Evolutionary conservation across 1,139 yeast genomes (phyloP).

Genomic region (Nakaseomyces nivariensis): DNA sequence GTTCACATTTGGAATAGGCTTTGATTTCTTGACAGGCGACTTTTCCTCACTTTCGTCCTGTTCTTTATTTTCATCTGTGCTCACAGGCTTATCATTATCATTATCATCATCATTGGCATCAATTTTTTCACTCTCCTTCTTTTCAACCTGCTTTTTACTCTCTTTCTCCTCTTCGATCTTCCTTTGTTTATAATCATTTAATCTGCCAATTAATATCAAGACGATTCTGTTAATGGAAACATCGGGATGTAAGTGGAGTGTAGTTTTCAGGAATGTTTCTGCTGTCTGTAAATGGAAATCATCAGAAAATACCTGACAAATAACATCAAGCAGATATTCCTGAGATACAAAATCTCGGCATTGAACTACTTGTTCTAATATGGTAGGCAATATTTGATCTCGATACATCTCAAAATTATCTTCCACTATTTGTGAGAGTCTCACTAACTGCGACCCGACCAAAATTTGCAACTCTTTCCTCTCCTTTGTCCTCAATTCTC

Average conservation of each 20-base stretch:
- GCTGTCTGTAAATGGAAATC: constrained; percentile 77
- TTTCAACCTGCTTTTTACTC: constrained; percentile 3
- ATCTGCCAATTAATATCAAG: constrained; percentile 60
- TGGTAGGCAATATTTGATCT: constrained; percentile 58
- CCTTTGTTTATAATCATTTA: constrained; percentile 47
- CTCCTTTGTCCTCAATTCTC: constrained; percentile 64
- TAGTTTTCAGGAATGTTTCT: constrained; percentile 53
- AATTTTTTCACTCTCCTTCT: not conserved
- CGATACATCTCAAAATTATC: constrained; percentile 50
- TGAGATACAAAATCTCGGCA: constrained; percentile 91
- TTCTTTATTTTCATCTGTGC: constrained; percentile 2
- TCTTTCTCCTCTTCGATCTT: constrained; percentile 23
- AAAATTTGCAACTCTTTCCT: constrained; percentile 82
- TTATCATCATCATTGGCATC: too few relatives aligned
- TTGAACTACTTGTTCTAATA: constrained; percentile 84
- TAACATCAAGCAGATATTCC: constrained; percentile 78
- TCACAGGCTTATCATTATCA: not conserved
- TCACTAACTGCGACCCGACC: constrained; percentile 85
- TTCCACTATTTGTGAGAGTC: constrained; percentile 79
- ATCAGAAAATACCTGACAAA: constrained; percentile 90
- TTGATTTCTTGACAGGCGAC: not conserved
- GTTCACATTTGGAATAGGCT: constrained; percentile 12
- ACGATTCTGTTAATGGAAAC: constrained; percentile 61
- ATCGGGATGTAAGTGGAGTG: constrained; percentile 59
- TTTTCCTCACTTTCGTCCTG: constrained; percentile 1